These are phyloP conservation scores for Wickerhamiella musiphila DNA, from an alignment of 805 yeast species.

Conservation along the genomic window DNA sequence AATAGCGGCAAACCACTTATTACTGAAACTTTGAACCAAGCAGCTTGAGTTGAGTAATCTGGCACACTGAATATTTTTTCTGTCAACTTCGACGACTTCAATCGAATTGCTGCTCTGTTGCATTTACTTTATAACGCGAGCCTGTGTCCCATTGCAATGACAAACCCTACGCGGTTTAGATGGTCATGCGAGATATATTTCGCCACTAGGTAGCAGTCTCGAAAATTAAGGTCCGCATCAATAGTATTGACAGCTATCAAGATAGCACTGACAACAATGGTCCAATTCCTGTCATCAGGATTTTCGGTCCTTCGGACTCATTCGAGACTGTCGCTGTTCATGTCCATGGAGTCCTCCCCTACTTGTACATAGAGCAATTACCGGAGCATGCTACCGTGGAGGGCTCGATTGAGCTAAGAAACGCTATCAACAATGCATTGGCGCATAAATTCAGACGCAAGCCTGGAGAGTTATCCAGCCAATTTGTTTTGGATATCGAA, in stretches of 20 bases:
- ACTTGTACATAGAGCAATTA: constrained; percentile 38
- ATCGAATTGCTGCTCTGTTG: background rate
- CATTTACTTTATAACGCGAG: background rate
- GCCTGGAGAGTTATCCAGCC: constrained; percentile 4
- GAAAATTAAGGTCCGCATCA: constrained; percentile 16
- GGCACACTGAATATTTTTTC: background rate
- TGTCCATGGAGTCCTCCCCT: constrained; percentile 74
- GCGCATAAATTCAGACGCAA: constrained; percentile 14
- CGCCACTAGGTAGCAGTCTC: too few species aligned
- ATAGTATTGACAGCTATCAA: constrained; percentile 20
- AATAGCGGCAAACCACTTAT: constrained; percentile 1
- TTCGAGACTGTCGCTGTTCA: constrained; percentile 50
- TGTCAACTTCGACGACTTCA: constrained; percentile 1
- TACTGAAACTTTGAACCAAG: background rate
- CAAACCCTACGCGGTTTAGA: too few species aligned
- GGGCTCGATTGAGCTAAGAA: constrained; percentile 9
- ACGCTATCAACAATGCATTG: constrained; percentile 17
- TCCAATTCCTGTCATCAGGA: constrained; percentile 58
- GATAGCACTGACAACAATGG: constrained; percentile 3
- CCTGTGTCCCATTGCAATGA: too few species aligned
- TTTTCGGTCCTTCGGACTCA: constrained; percentile 53
- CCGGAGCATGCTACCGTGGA: constrained; percentile 6
- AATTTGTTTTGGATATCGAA: constrained; percentile 19
- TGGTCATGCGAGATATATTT: too few species aligned
- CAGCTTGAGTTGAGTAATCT: background rate